Percentiles rank a stretch among this genome's conserved stretches.
These are phyloP conservation scores for Leptoxyphium fumago DNA, from an alignment of 2,329 filamentous ascomycete genomes.

Conservation along the genomic window DNA sequence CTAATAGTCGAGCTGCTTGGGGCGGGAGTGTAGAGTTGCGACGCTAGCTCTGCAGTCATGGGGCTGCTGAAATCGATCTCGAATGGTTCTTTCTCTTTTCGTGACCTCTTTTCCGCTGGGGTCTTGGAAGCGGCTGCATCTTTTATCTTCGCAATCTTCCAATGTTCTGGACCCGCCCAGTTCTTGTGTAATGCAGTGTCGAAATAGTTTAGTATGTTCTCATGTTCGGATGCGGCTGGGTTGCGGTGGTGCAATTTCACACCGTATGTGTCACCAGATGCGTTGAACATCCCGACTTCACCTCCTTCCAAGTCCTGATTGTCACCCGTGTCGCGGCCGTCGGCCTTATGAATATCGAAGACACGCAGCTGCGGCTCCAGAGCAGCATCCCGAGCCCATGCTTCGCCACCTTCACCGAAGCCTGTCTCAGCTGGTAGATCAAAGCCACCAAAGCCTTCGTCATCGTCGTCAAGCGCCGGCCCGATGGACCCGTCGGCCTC, in stretches of 20 bases:
- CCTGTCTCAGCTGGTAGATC: constrained; percentile 52
- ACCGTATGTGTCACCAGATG: constrained; percentile 51
- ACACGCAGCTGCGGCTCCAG: constrained; percentile 75
- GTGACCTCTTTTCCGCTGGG: constrained; percentile 52
- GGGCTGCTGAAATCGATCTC: constrained; percentile 79
- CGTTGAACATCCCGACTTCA: constrained; percentile 43
- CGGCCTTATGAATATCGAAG: constrained; percentile 43
- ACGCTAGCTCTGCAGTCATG: constrained; percentile 54
- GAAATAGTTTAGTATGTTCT: constrained; percentile 96
- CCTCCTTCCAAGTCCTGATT: constrained; percentile 17
- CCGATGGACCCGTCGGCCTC: constrained; percentile 35
- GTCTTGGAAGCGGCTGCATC: constrained; percentile 40
- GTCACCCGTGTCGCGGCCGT: constrained; percentile 37
- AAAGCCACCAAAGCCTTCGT: constrained; percentile 47
- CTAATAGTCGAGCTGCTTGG: constrained; percentile 68
- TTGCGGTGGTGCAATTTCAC: constrained; percentile 63
- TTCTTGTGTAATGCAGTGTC: constrained; percentile 94
- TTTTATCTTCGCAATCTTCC: constrained; percentile 92
- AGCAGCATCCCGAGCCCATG: constrained; percentile 83
- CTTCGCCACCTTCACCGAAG: constrained; percentile 91
- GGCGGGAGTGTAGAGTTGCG: constrained; percentile 68
- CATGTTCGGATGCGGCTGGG: constrained; percentile 43
- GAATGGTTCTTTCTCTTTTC: constrained; percentile 94
- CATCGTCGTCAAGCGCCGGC: constrained; percentile 54
- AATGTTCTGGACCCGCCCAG: constrained; percentile 96